Evolutionary conservation across 805 yeast species (phyloP).

Genomic region (Brettanomyces nanus): DNA sequence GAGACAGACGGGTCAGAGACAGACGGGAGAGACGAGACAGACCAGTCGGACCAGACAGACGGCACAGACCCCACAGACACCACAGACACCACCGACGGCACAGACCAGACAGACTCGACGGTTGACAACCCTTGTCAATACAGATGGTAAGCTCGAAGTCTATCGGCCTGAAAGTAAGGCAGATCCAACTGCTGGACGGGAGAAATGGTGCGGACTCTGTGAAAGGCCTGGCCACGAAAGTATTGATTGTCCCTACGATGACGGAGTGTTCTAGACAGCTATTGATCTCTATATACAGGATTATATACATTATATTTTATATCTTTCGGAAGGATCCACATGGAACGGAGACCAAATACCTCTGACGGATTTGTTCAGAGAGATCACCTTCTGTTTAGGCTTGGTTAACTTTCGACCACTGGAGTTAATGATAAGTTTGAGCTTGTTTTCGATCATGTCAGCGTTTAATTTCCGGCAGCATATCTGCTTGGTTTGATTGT

Average conservation of each 20-base stretch:
- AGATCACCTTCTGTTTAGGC: conserved; percentile 71
- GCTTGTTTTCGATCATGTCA: conserved; percentile 53
- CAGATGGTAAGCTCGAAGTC: conserved; percentile 21
- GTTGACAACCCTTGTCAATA: too few species aligned
- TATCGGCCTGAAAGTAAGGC: conserved; percentile 38
- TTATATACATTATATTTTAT: conserved; percentile 24
- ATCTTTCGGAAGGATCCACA: conserved; percentile 43
- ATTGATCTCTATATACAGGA: not conserved
- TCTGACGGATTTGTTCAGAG: conserved; percentile 77
- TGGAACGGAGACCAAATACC: conserved; percentile 98
- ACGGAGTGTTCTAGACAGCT: conserved; percentile 28
- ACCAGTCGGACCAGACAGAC: not conserved
- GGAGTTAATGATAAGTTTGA: conserved; percentile 55
- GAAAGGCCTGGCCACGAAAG: conserved; percentile 87
- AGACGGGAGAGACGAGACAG: conserved; percentile 13
- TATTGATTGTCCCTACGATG: conserved; percentile 80
- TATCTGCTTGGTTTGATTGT: conserved; percentile 32
- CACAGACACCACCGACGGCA: too few species aligned
- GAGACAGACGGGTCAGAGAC: too few species aligned
- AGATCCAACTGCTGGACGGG: conserved; percentile 70
- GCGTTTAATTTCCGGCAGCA: conserved; percentile 70
- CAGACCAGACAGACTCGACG: not conserved
- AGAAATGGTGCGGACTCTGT: conserved; percentile 88
- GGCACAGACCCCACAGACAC: not conserved
- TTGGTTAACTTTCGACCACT: conserved; percentile 57